Evolutionary conservation across 2,329 filamentous ascomycete genomes (phyloP).

Genomic region (Pseudogymnoascus sp.): DNA sequence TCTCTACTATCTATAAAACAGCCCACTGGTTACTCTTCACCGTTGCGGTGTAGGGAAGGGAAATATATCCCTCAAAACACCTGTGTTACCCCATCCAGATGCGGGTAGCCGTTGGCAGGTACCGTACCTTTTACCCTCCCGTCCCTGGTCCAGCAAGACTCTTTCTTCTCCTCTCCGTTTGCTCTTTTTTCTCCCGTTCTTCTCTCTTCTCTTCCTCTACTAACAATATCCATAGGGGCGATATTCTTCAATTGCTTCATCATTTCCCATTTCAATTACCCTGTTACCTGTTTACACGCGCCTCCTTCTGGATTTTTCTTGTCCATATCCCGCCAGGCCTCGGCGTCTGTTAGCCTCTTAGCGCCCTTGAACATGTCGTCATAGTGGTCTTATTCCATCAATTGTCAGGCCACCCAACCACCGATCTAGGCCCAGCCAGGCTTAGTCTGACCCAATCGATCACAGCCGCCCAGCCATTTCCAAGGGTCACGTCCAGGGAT

Average conservation of each 20-base stretch:
- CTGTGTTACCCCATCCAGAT: not conserved
- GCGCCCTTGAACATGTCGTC: not conserved
- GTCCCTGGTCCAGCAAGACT: not conserved
- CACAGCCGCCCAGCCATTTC: not conserved
- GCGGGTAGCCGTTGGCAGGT: not conserved
- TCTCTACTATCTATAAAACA: not conserved
- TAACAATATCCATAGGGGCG: not conserved
- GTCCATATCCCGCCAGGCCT: not conserved
- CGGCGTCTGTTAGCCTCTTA: not conserved
- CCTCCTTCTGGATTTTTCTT: not conserved
- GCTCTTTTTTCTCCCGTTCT: not conserved
- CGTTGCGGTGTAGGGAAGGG: not conserved
- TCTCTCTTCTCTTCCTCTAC: not conserved
- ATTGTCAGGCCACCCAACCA: not conserved
- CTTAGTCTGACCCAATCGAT: not conserved
- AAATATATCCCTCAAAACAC: conserved; percentile 5
- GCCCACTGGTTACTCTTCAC: not conserved
- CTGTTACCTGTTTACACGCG: not conserved
- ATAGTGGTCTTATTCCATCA: not conserved
- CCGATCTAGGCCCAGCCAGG: not conserved
- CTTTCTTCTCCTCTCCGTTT: not conserved
- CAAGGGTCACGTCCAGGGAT: not conserved
- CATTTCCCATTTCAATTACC: not conserved
- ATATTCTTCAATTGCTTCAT: not conserved
- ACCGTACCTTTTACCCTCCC: not conserved